Conservation (phyloP, 768 basidiomycete genomes). For the Hygrocybe punicea region DNA sequence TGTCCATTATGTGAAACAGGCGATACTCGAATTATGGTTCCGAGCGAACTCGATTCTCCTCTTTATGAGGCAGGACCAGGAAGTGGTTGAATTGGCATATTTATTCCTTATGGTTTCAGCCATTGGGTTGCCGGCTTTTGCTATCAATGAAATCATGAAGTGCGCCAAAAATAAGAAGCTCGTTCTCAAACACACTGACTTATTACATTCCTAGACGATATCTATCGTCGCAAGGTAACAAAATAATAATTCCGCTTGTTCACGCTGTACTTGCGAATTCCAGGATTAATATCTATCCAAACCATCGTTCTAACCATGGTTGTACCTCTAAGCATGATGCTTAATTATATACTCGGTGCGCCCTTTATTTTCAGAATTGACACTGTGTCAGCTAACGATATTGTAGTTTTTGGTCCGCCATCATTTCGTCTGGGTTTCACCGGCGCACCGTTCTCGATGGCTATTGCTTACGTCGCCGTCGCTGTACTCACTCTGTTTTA, state of each 20-base stretch:
- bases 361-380: background rate
- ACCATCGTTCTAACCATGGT: conserved; percentile 5
- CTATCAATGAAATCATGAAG: conserved; percentile 7
- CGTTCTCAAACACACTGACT: background rate
- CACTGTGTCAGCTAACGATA: background rate
- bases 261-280: background rate
- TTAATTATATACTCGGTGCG: conserved; percentile 10
- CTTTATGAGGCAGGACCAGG: background rate
- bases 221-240: conserved; percentile 5
- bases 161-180: background rate
- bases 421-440: conserved; percentile 5
- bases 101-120: conserved; percentile 3
- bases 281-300: conserved; percentile 1
- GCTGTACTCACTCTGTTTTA: conserved; percentile 1
- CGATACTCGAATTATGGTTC: background rate
- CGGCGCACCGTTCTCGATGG: conserved; percentile 8
- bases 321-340: background rate
- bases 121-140: conserved; percentile 6
- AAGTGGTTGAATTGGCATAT: conserved; percentile 1
- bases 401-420: conserved; percentile 7
- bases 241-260: background rate
- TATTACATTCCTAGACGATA: conserved; percentile 7
- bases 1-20: no score
- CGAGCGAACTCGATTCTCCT: background rate
- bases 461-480: conserved; percentile 2